Base-by-base conservation (phyloP, 208 protist genomes). In the Trypanosomatidae sp. region DNA sequence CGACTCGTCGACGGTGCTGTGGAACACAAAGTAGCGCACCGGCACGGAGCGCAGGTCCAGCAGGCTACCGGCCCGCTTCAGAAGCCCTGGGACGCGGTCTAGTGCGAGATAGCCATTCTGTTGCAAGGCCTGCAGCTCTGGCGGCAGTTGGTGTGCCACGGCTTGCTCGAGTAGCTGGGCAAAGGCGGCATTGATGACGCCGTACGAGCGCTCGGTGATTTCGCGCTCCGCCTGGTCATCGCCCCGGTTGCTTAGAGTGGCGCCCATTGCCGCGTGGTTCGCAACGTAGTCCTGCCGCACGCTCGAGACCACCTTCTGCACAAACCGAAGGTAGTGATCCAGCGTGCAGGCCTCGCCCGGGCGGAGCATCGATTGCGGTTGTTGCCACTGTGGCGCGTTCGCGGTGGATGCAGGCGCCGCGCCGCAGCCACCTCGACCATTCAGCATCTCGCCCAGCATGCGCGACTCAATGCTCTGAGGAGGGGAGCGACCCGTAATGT, bases 1-100 rank as follows among this genome's bases (percentile, higher is more conserved):
- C 5, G 65, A 72, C 15, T 75, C 71, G 36, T 87, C 86, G 6
- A 76, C 80, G 28, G 89, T 86, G 79, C 85, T 93, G 80, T 95
- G 91, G 58, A 95, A 77, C 9, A 95, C 89, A 77, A 95, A 95
- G 69, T 89, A 85, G 4, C 91, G 84, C 36, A 95, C 91, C 30
- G 91, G 91, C 13, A 95, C 64, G 46, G 66, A 74, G 58, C 88
- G 85, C 22, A 95, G 77, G 73, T 90, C 86, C 43, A 95, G 79
- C 15, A 80, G 74, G 25, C 84, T 82, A 49, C 81, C 76, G 6
- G 89, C 87, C 17, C 83, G 83, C 53, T 87, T 77, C 72, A 92
- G 73, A 47, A 95, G 77, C 5, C 76, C 87, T 13, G 89, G 83
- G 62, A 93, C 71, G 15, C 87, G 82, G 41, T 92, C 91, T 1